Evolutionary conservation across 2,329 filamentous ascomycete genomes (phyloP).

Genomic region (Xylariaceae sp.): DNA sequence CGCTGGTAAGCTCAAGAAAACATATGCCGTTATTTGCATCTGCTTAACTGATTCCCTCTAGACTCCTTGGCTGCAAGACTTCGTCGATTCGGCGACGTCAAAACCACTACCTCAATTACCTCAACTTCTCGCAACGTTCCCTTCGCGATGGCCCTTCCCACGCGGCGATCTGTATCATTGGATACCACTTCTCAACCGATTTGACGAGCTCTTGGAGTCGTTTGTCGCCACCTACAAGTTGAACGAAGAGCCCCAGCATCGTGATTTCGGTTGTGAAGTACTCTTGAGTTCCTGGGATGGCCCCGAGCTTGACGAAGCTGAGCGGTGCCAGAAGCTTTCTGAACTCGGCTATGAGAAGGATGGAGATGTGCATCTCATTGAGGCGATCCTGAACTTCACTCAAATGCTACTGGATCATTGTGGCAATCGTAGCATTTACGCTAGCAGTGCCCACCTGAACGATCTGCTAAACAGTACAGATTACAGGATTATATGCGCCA

Average conservation of each 20-base stretch:
- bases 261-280: constrained; percentile 64
- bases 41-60: constrained; percentile 36
- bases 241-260: constrained; percentile 71
- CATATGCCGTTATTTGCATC: constrained; percentile 7
- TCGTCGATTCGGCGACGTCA: constrained; percentile 65
- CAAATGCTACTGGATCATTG: constrained; percentile 87
- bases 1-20: constrained; percentile 47
- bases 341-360: constrained; percentile 63
- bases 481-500: constrained; percentile 68
- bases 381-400: constrained; percentile 78
- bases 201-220: constrained; percentile 79
- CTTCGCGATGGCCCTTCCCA: constrained; percentile 88
- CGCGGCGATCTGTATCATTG: constrained; percentile 96
- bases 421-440: constrained; percentile 93
- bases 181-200: constrained; percentile 90
- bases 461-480: constrained; percentile 85
- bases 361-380: constrained; percentile 74
- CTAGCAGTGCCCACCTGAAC: constrained; percentile 84
- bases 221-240: constrained; percentile 79
- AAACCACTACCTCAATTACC: constrained; percentile 72
- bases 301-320: constrained; percentile 41
- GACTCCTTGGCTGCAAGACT: constrained; percentile 84
- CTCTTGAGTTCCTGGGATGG: constrained; percentile 54
- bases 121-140: constrained; percentile 70
- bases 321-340: constrained; percentile 43